Base-by-base conservation (phyloP, 106 monocot genomes). In the Dactylorhiza incarnata region DNA sequence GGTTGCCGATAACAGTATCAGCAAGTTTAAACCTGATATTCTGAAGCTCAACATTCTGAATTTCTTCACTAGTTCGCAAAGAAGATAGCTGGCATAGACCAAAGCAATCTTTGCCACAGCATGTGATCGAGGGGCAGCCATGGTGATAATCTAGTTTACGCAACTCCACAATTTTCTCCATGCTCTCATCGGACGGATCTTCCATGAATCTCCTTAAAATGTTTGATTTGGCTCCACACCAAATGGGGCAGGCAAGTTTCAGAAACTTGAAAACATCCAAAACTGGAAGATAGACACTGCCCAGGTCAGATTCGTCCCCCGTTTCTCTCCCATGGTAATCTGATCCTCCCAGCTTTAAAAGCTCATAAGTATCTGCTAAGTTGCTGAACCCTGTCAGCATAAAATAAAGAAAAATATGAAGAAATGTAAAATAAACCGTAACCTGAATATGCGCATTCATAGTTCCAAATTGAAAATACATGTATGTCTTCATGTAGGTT, bases 271-370 rank as follows among this genome's bases (percentile, higher is more conserved):
- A 85, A 44, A 88, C 49, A 24, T 84, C 48, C 47, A 73, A 62
- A 81, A 89, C 50, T 23, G 97, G 87, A 76, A 97, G 89, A 46
- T 77, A 79, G 51, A 89, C 87, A 25, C 79, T 84, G 2, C 97
- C 97, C 46, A 94, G 68, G 78, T 97, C 97, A 37, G 91, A 84
- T 83, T 97, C 94, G 70, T 85, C 85, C 72, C 85, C 76, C 12
- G 83, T 83, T 50, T 87, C 86, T 79, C 78, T 91, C 73, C 91
- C 97, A 87, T 97, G 97, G 71, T 89, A 97, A 88, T 97, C 97
- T 54, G 97, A 94, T 17, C 97, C 94, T 74, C 97, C 97, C 76
- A 97, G 78, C 81, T 97, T 97, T 71, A 94, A 16, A 58, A 97
- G 89, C 25, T 81, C 87, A 53, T 86, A 80, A 24, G 73, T 78